These are phyloP conservation scores for Magnolia changhungtana DNA, from an alignment of 164 flowering plant species.

Conservation along the genomic window DNA sequence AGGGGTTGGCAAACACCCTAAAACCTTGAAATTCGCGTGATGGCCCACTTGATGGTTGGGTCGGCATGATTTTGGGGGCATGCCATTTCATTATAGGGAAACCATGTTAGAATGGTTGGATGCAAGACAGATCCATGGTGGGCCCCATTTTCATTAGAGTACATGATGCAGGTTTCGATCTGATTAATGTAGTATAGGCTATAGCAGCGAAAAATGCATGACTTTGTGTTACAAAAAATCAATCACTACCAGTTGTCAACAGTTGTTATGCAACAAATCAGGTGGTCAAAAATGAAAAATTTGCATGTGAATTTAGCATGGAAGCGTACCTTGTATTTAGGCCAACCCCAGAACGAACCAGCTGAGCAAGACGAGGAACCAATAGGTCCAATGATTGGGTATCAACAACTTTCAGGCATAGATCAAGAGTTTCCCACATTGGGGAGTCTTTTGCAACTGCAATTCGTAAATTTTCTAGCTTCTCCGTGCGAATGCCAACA, in stretches of 20 bases:
- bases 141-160: background rate
- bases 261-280: background rate
- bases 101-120: too few species aligned
- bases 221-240: background rate
- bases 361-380: slow-evolving; percentile 87
- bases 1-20: too few species aligned
- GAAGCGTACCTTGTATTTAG: slow-evolving; percentile 76
- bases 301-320: background rate
- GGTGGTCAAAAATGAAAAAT: background rate
- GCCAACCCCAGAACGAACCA: slow-evolving; percentile 92
- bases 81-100: too few species aligned
- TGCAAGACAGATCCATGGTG: too few species aligned
- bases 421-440: slow-evolving; percentile 99
- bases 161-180: background rate
- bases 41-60: too few species aligned
- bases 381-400: slow-evolving; percentile 59
- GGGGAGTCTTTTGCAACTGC: slow-evolving; percentile 94
- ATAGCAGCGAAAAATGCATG: background rate
- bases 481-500: slow-evolving; percentile 80
- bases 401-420: slow-evolving; percentile 78
- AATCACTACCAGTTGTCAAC: background rate
- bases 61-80: too few species aligned
- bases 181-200: too few species aligned
- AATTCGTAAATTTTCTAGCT: slow-evolving; percentile 89
- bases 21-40: too few species aligned